phyloP scores from a whole-genome alignment of 108 stramenopile genomes.

The Epithemia pelagica region DNA sequence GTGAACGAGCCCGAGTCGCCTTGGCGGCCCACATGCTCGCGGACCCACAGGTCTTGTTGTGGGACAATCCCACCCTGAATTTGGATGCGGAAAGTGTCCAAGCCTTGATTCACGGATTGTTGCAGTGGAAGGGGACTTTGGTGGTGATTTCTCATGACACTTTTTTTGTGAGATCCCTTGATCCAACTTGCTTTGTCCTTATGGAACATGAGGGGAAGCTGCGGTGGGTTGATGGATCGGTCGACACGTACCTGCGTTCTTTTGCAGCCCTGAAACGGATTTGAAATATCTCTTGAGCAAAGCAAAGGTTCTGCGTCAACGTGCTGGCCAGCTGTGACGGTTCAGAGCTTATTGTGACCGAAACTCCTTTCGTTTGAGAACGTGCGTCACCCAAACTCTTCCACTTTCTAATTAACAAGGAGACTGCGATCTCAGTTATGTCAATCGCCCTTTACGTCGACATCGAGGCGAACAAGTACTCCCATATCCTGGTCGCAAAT shows the following conservation, averaged over 20 bases:
- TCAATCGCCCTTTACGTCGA: too few species aligned
- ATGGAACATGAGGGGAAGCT: constrained; percentile 54
- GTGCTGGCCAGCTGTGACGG: too few species aligned
- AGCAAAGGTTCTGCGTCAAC: too few species aligned
- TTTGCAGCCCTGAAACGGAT: constrained; percentile 10
- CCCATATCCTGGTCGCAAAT: too few species aligned
- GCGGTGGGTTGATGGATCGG: constrained; percentile 36
- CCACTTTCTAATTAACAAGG: too few species aligned
- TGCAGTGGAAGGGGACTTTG: constrained; percentile 64
- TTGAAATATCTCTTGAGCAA: too few species aligned
- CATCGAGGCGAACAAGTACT: too few species aligned
- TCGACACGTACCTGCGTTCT: constrained; percentile 51
- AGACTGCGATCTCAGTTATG: too few species aligned
- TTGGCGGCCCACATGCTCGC: constrained; percentile 76
- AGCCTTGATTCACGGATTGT: constrained; percentile 82
- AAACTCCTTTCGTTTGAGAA: too few species aligned
- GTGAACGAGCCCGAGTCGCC: constrained; percentile 86
- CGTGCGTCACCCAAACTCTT: too few species aligned
- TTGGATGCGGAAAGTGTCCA: constrained; percentile 91
- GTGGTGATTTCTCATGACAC: constrained; percentile 59
- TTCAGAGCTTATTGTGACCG: too few species aligned
- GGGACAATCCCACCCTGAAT: constrained; percentile 92
- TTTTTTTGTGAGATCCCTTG: constrained; percentile 44
- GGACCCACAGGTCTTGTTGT: constrained; percentile 78
- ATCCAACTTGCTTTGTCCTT: constrained; percentile 45